Conservation (phyloP, 2,329 filamentous ascomycete species). For the Achaetomium macrosporum region DNA sequence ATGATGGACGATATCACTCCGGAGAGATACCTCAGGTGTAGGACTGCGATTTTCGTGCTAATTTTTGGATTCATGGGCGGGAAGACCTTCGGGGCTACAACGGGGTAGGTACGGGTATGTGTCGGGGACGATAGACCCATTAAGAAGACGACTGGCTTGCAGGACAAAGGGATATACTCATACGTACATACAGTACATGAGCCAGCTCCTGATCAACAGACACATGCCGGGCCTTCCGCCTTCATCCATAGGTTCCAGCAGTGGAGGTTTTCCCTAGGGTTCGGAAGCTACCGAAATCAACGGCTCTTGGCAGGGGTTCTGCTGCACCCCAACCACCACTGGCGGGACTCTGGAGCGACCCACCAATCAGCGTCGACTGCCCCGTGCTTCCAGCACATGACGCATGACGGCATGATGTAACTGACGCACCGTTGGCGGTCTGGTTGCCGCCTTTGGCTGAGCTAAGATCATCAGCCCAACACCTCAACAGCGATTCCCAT, state of each 20-base stretch:
- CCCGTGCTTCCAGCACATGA: constrained; percentile 7
- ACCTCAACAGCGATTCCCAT: neutral
- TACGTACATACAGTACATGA: too few species aligned
- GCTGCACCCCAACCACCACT: neutral
- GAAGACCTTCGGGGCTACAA: neutral
- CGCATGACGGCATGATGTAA: constrained; percentile 13
- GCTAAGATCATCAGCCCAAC: neutral
- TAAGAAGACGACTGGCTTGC: too few species aligned
- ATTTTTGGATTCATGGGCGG: neutral
- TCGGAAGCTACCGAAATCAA: too few species aligned
- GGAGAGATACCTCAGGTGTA: neutral
- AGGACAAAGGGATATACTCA: too few species aligned
- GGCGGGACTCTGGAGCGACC: constrained; percentile 1
- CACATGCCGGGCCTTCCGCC: too few species aligned
- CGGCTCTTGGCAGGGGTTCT: neutral
- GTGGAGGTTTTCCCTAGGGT: too few species aligned
- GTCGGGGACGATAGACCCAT: too few species aligned
- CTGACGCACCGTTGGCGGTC: neutral
- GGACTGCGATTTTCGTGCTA: neutral
- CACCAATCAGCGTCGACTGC: constrained; percentile 12
- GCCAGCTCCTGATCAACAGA: too few species aligned
- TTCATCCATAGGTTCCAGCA: too few species aligned
- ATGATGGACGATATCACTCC: neutral
- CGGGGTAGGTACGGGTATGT: too few species aligned
- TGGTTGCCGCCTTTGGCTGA: neutral